Conservation (phyloP, 805 yeast species). For the Ogataea pini region DNA sequence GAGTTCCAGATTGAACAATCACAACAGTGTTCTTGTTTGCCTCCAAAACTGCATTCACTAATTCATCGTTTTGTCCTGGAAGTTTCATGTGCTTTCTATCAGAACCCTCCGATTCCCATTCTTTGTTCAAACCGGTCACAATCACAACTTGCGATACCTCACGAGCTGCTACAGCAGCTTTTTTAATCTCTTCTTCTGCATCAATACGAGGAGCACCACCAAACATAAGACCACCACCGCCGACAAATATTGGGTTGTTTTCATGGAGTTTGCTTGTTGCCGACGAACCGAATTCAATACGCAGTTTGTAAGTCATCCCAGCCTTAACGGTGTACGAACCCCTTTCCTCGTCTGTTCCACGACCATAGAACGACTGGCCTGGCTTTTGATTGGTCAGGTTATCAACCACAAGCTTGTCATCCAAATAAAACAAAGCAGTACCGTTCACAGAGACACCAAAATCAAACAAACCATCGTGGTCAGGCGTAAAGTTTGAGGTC, state of each 20-base stretch:
- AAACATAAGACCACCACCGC: constrained; percentile 26
- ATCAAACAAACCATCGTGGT: constrained; percentile 47
- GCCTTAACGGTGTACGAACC: constrained; percentile 40
- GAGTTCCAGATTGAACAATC: constrained; percentile 44
- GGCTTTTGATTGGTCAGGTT: constrained; percentile 51
- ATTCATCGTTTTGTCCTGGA: constrained; percentile 38
- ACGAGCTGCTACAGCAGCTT: constrained; percentile 39
- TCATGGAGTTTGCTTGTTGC: constrained; percentile 33
- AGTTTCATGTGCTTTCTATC: constrained; percentile 40
- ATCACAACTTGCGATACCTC: constrained; percentile 39
- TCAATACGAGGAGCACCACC: constrained; percentile 18
- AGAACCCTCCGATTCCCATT: constrained; percentile 44
- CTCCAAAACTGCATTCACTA: constrained; percentile 35
- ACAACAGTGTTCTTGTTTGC: constrained; percentile 40
- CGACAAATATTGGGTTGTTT: constrained; percentile 12
- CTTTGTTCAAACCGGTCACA: constrained; percentile 39
- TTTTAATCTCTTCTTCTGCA: constrained; percentile 15
- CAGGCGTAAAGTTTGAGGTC: constrained; percentile 47
- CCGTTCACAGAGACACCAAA: constrained; percentile 57
- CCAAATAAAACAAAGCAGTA: constrained; percentile 54
- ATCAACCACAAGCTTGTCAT: constrained; percentile 55
- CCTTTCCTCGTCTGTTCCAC: constrained; percentile 54
- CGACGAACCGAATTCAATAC: constrained; percentile 53
- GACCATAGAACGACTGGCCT: constrained; percentile 53
- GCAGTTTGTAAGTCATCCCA: constrained; percentile 47